phyloP scores from a whole-genome alignment of 345 rosid genomes.

The Arabis hirsuta region DNA sequence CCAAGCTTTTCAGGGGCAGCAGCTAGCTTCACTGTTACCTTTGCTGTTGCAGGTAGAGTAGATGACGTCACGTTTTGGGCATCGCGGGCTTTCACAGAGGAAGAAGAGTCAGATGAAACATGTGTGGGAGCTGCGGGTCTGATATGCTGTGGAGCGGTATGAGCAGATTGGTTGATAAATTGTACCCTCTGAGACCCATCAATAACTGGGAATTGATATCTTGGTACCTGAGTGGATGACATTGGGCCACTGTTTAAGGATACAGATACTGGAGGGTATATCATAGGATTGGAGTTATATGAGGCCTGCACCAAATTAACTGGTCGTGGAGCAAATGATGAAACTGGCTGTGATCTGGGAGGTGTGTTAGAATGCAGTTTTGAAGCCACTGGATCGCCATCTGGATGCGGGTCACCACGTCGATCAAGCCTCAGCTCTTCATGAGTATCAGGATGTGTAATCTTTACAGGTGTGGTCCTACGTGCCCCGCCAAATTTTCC shows the following conservation, averaged over 20 bases:
- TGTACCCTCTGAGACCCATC: conserved; percentile 70
- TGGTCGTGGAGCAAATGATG: conserved; percentile 62
- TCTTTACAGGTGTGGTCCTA: conserved; percentile 70
- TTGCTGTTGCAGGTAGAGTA: conserved; percentile 48
- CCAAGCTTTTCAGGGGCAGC: conserved; percentile 54
- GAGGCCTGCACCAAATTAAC: conserved; percentile 59
- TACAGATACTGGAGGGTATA: conserved; percentile 57
- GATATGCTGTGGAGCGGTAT: conserved; percentile 46
- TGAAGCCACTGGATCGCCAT: conserved; percentile 56
- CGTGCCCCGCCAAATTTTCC: conserved; percentile 69
- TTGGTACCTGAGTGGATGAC: conserved; percentile 62
- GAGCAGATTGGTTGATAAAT: conserved; percentile 51
- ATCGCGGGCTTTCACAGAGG: conserved; percentile 51
- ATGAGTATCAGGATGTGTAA: conserved; percentile 92
- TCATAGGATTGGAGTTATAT: conserved; percentile 46
- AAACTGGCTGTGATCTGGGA: conserved; percentile 65
- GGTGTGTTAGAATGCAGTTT: conserved; percentile 67
- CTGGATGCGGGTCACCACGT: conserved; percentile 62
- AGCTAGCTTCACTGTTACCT: conserved; percentile 60
- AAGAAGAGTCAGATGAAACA: conserved; percentile 47
- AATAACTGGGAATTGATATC: conserved; percentile 54
- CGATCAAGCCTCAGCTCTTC: conserved; percentile 92
- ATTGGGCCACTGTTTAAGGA: conserved; percentile 65
- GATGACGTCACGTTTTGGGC: conserved; percentile 46
- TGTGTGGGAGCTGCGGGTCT: conserved; percentile 50